Conservation (phyloP, 2,329 filamentous ascomycete genomes). For the Moelleriella libera region DNA sequence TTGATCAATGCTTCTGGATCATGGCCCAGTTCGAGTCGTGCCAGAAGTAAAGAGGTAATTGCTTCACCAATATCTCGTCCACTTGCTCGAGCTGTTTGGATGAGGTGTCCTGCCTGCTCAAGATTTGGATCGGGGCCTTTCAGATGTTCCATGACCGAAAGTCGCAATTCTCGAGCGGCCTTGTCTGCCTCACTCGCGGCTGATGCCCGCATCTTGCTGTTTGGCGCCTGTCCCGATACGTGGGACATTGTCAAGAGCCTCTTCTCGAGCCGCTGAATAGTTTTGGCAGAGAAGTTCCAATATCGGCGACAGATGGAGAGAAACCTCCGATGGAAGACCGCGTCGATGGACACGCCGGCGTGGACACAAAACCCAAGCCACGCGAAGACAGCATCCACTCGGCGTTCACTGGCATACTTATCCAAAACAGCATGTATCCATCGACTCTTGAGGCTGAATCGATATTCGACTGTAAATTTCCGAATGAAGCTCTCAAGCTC, state of each 20-base stretch:
- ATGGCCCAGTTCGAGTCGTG: conserved; percentile 20
- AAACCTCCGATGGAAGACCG: conserved; percentile 14
- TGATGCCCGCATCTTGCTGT: not conserved
- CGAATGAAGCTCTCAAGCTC: conserved; percentile 16
- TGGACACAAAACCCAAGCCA: conserved; percentile 19
- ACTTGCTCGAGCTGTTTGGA: conserved; percentile 21
- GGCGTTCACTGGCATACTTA: conserved; percentile 13
- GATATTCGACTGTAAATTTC: conserved; percentile 11
- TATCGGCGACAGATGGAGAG: conserved; percentile 16
- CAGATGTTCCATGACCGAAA: conserved; percentile 31
- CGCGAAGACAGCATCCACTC: conserved; percentile 11
- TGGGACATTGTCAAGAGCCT: not conserved
- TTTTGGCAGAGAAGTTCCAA: conserved; percentile 18
- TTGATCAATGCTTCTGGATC: conserved; percentile 12
- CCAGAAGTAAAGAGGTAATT: conserved; percentile 22
- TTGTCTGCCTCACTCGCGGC: not conserved
- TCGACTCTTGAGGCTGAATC: conserved; percentile 12
- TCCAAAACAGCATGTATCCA: conserved; percentile 17
- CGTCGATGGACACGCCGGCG: conserved; percentile 13
- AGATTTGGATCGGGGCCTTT: conserved; percentile 13
- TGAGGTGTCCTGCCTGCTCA: conserved; percentile 20
- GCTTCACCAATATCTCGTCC: conserved; percentile 28
- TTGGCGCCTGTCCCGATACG: not conserved
- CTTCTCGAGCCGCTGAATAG: conserved; percentile 7
- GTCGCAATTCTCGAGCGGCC: conserved; percentile 18